Evolutionary conservation across 495 filamentous ascomycete species (phyloP).

Genomic region (Talaromyces stipitatus): DNA sequence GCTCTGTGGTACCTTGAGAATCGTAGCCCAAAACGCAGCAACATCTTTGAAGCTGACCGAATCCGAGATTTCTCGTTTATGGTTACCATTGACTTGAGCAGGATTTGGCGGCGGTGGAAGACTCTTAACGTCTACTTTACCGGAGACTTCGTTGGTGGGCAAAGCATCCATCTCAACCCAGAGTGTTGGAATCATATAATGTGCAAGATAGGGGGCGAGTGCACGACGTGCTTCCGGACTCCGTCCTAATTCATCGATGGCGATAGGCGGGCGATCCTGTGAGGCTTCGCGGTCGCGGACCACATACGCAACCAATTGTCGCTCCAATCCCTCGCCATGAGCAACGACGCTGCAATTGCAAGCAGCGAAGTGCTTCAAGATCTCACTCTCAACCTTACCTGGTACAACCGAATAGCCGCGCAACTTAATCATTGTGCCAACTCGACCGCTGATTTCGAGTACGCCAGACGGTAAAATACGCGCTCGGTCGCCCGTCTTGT

Average conservation of each 20-base stretch:
- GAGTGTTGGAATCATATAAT: slow-evolving; percentile 63
- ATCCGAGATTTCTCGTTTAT: slow-evolving; percentile 29
- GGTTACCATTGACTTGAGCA: slow-evolving; percentile 26
- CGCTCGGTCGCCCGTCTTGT: slow-evolving; percentile 82
- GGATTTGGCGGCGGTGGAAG: slow-evolving; percentile 46
- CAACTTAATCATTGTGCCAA: slow-evolving; percentile 71
- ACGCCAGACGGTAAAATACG: slow-evolving; percentile 57
- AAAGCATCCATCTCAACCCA: slow-evolving; percentile 56
- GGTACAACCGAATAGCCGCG: slow-evolving; percentile 74
- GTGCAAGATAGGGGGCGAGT: slow-evolving; percentile 50
- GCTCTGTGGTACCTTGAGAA: slow-evolving; percentile 45
- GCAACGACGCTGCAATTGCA: slow-evolving; percentile 51
- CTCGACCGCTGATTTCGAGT: slow-evolving; percentile 76
- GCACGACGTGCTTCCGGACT: slow-evolving; percentile 49
- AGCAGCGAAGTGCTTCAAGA: slow-evolving; percentile 52
- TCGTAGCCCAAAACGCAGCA: slow-evolving; percentile 51
- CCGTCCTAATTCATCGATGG: slow-evolving; percentile 52
- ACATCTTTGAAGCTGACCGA: slow-evolving; percentile 49
- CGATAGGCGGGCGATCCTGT: slow-evolving; percentile 42
- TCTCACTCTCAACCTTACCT: slow-evolving; percentile 66
- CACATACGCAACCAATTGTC: slow-evolving; percentile 61
- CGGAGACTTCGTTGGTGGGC: slow-evolving; percentile 59
- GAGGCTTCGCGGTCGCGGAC: slow-evolving; percentile 47
- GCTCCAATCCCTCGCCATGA: slow-evolving; percentile 57
- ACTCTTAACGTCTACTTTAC: slow-evolving; percentile 57